Percentiles rank a stretch among this genome's conserved stretches.
phyloP scores from a whole-genome alignment of 805 yeast species.

The Zygosaccharomyces bisporus region DNA sequence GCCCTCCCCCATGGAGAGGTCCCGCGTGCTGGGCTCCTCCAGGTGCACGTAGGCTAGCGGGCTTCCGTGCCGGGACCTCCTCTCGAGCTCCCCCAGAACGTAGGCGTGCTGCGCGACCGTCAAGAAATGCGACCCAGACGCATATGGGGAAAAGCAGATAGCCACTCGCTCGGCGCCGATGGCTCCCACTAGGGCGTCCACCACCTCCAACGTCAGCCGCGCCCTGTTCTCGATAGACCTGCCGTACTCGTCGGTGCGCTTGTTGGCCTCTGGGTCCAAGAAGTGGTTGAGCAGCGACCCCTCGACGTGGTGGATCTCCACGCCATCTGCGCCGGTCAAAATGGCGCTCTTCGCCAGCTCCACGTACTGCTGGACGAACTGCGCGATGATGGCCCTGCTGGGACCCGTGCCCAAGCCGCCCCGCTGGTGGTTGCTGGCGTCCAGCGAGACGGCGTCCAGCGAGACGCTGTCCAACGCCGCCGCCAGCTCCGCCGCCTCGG shows the following conservation, averaged over 20 bases:
- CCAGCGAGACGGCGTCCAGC: conserved; percentile 33
- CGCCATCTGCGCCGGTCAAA: conserved; percentile 45
- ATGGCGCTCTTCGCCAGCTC: conserved; percentile 39
- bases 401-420: conserved; percentile 32
- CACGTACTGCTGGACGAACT: conserved; percentile 40
- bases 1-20: conserved; percentile 15
- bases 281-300: conserved; percentile 57
- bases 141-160: conserved; percentile 45
- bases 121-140: conserved; percentile 15
- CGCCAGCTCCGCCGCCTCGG: conserved; percentile 34
- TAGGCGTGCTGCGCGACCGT: conserved; percentile 36
- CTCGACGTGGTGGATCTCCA: conserved; percentile 64
- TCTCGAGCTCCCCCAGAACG: conserved; percentile 37
- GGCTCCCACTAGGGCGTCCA: conserved; percentile 45
- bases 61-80: conserved; percentile 30
- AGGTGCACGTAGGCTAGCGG: conserved; percentile 39
- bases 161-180: conserved; percentile 48
- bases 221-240: conserved; percentile 47
- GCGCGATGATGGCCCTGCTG: conserved; percentile 35
- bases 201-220: conserved; percentile 41
- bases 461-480: conserved; percentile 24
- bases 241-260: conserved; percentile 48
- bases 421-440: too few species aligned
- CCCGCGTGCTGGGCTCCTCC: conserved; percentile 38
- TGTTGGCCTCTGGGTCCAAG: conserved; percentile 41